Evolutionary conservation across 768 basidiomycete species (phyloP).

Genomic region (Leccinum longicurvipes): DNA sequence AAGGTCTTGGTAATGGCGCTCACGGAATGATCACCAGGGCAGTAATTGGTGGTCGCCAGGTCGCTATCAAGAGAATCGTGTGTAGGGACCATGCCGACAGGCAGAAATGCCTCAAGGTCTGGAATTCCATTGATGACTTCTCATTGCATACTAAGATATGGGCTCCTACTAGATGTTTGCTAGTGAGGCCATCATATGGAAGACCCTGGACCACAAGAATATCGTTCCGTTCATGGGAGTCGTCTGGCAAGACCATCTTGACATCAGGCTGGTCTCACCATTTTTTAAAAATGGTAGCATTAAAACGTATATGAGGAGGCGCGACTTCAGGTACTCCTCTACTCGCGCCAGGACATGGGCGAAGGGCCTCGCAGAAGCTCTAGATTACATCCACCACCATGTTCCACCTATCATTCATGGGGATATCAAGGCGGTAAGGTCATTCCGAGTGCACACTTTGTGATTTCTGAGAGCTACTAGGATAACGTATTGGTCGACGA

Average conservation of each 20-base stretch:
- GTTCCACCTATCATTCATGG: slow-evolving; percentile 37
- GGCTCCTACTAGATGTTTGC: slow-evolving; percentile 19
- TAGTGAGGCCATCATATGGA: slow-evolving; percentile 29
- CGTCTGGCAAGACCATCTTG: background rate
- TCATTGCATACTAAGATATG: slow-evolving; percentile 1
- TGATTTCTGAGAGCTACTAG: slow-evolving; percentile 10
- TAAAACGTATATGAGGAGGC: background rate
- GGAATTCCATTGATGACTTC: background rate
- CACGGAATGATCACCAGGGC: slow-evolving; percentile 22
- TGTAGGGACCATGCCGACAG: background rate
- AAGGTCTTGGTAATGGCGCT: slow-evolving; percentile 9
- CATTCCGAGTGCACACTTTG: background rate
- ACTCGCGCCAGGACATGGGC: slow-evolving; percentile 5
- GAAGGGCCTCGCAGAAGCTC: slow-evolving; percentile 19
- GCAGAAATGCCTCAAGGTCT: slow-evolving; percentile 15
- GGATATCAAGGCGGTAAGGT: slow-evolving; percentile 37
- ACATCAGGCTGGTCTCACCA: slow-evolving; percentile 23
- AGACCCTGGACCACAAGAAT: slow-evolving; percentile 25
- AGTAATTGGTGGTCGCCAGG: slow-evolving; percentile 3
- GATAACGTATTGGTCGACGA: slow-evolving; percentile 24
- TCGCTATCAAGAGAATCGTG: slow-evolving; percentile 26
- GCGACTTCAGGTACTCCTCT: background rate
- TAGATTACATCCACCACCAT: slow-evolving; percentile 23
- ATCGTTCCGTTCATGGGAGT: slow-evolving; percentile 29
- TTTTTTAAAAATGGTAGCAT: slow-evolving; percentile 24